Evolutionary conservation across 352 stramenopile species (phyloP).

Genomic region (Blastocystis sp.): DNA sequence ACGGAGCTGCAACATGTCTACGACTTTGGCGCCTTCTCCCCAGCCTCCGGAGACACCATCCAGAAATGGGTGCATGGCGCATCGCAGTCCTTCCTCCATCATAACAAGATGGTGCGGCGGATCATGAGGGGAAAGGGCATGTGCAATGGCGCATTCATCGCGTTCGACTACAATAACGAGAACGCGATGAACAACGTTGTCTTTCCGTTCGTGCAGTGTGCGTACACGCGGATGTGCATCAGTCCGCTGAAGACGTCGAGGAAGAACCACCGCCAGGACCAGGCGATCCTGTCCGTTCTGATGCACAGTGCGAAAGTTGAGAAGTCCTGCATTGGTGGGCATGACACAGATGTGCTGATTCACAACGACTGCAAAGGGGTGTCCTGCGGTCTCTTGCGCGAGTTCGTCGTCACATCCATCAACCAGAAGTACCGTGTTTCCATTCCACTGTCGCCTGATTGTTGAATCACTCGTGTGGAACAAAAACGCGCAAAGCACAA

Average conservation of each 20-base stretch:
- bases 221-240: conserved; percentile 37
- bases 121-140: conserved; percentile 35
- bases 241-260: background rate
- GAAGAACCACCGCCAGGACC: background rate
- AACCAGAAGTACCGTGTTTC: too few relatives aligned
- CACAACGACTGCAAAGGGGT: conserved; percentile 29
- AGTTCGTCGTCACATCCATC: too few relatives aligned
- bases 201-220: conserved; percentile 37
- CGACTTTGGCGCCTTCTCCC: background rate
- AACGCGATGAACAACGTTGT: conserved; percentile 44
- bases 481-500: too few relatives aligned
- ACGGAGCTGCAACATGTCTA: background rate
- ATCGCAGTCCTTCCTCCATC: background rate
- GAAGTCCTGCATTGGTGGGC: background rate
- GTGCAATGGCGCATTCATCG: conserved; percentile 48
- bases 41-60: background rate
- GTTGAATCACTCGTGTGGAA: too few relatives aligned
- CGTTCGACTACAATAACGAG: conserved; percentile 28
- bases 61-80: conserved; percentile 31
- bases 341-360: background rate
- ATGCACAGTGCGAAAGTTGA: background rate
- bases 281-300: conserved; percentile 18
- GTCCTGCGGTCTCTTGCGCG: too few relatives aligned
- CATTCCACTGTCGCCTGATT: too few relatives aligned
- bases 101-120: conserved; percentile 26